Percentiles rank a stretch among this genome's conserved stretches.
These are phyloP conservation scores for Aspergillus coremiiformis DNA, from an alignment of 495 filamentous ascomycete species.

Conservation along the genomic window DNA sequence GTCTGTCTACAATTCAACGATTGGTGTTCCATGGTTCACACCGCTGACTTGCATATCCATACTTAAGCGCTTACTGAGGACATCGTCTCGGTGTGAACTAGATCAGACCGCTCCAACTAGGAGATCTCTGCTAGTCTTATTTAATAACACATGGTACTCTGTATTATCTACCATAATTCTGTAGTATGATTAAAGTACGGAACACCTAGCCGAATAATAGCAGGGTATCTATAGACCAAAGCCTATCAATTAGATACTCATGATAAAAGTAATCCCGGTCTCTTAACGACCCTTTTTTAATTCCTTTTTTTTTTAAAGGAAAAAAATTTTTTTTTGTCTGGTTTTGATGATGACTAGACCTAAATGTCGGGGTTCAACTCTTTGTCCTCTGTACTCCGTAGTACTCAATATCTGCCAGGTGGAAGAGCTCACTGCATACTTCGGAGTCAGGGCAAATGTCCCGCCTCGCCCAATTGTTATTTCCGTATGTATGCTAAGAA, in stretches of 20 bases:
- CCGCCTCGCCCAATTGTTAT: not conserved
- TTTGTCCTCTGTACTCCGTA: too few species aligned
- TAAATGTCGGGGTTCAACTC: too few species aligned
- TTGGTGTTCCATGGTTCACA: constrained; percentile 12
- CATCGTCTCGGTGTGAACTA: not conserved
- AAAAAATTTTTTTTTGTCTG: too few species aligned
- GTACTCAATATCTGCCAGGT: too few species aligned
- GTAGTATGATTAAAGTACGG: not conserved
- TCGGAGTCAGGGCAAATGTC: not conserved
- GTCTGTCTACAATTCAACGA: not conserved
- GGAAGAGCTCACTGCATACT: too few species aligned
- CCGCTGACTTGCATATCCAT: too few species aligned
- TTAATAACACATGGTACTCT: too few species aligned
- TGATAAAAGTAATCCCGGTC: not conserved
- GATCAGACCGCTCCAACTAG: not conserved
- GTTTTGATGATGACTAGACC: too few species aligned
- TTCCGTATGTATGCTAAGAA: not conserved
- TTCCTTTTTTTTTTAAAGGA: too few species aligned
- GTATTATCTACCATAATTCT: too few species aligned
- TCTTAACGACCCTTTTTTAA: not conserved
- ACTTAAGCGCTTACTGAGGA: too few species aligned
- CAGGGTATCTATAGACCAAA: not conserved
- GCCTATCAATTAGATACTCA: not conserved
- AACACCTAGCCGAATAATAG: not conserved
- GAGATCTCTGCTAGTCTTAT: not conserved